These are phyloP conservation scores for Paraphaeosphaeria sporulosa DNA, from an alignment of 2,329 filamentous ascomycete genomes.

Conservation along the genomic window DNA sequence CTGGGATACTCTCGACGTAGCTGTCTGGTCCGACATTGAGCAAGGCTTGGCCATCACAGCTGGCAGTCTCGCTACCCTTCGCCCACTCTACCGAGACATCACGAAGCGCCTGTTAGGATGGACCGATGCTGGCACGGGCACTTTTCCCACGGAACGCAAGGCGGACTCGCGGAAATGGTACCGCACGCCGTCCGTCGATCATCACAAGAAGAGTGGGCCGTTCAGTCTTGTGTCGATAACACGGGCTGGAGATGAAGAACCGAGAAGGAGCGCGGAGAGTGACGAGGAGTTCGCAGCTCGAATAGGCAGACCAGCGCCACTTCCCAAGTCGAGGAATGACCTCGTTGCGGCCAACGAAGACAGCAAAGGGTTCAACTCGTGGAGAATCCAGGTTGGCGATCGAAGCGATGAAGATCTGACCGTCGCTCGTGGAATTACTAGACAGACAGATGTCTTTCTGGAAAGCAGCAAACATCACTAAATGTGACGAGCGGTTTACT, in stretches of 20 bases:
- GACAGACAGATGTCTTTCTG: constrained; percentile 36
- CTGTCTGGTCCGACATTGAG: constrained; percentile 49
- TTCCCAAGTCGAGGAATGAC: constrained; percentile 39
- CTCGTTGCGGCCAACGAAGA: constrained; percentile 25
- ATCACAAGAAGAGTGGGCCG: constrained; percentile 27
- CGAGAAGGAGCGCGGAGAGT: constrained; percentile 22
- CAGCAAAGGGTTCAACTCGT: constrained; percentile 35
- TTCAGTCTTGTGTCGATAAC: constrained; percentile 36
- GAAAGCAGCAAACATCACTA: constrained; percentile 17
- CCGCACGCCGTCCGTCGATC: constrained; percentile 30
- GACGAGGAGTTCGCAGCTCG: constrained; percentile 31
- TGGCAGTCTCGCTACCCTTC: constrained; percentile 46
- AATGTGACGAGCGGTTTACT: not conserved
- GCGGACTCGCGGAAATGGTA: constrained; percentile 10
- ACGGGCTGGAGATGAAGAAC: constrained; percentile 25
- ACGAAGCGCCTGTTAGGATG: constrained; percentile 29
- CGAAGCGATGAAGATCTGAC: constrained; percentile 36
- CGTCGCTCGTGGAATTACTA: constrained; percentile 31
- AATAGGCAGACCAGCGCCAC: constrained; percentile 31
- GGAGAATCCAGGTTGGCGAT: constrained; percentile 37
- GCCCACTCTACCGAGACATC: constrained; percentile 42
- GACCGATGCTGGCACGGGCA: constrained; percentile 23
- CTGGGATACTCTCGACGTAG: constrained; percentile 46
- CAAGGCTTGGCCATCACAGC: constrained; percentile 48
- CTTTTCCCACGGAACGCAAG: constrained; percentile 20